Conservation (phyloP, 306 rosid genomes). For the Trifolium dubium region DNA sequence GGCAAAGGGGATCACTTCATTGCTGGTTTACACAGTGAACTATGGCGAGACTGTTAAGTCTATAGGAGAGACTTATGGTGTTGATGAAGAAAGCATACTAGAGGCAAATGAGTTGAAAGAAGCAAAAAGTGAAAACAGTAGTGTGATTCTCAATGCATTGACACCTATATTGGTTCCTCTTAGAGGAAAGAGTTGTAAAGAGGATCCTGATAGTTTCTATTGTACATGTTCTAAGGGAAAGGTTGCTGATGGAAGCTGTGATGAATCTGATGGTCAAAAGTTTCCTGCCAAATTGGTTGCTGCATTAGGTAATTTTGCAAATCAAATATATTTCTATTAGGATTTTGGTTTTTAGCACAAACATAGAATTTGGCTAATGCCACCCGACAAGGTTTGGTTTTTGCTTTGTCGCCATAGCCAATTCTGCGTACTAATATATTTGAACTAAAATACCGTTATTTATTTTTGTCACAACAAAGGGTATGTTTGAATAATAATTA, state of each 20-base stretch:
- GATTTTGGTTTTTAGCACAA: too few relatives aligned
- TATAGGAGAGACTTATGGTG: slow-evolving; percentile 49
- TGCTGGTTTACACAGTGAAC: slow-evolving; percentile 44
- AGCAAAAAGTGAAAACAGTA: slow-evolving; percentile 3
- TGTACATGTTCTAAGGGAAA: slow-evolving; percentile 43
- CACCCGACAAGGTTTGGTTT: too few relatives aligned
- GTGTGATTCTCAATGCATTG: slow-evolving; percentile 1
- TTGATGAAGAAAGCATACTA: slow-evolving; percentile 41
- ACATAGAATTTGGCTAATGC: too few relatives aligned
- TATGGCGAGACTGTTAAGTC: slow-evolving; percentile 39
- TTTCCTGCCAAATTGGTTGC: slow-evolving; percentile 46
- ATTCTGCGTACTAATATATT: neutral
- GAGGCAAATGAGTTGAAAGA: slow-evolving; percentile 51
- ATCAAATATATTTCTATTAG: too few relatives aligned
- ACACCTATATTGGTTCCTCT: slow-evolving; percentile 56
- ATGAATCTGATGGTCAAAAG: slow-evolving; percentile 18
- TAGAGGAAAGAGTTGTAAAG: slow-evolving; percentile 46
- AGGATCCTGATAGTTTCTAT: slow-evolving; percentile 46
- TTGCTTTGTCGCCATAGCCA: too few relatives aligned
- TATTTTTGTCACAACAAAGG: neutral
- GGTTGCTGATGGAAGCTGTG: slow-evolving; percentile 29
- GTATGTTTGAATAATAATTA: neutral
- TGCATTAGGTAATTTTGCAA: slow-evolving; percentile 39
- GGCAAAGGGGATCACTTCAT: slow-evolving; percentile 42
- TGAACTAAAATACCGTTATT: neutral